Evolutionary conservation across 768 basidiomycete species (phyloP), one percentile per base, ranked within the genome.

Genomic region (Phaeotremella skinneri): DNA sequence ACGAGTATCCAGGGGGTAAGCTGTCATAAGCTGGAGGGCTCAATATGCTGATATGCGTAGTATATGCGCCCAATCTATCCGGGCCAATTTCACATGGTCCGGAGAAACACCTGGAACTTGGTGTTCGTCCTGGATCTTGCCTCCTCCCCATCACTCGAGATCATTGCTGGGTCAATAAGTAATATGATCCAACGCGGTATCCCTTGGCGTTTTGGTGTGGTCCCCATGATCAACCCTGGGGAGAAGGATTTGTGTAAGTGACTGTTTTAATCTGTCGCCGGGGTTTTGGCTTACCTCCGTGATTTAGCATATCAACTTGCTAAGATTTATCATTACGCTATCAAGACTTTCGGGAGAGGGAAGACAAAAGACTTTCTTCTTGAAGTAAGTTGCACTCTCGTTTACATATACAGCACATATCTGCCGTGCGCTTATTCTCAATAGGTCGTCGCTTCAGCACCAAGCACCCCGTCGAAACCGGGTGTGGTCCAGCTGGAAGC

Each of bases 201-300:
- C 43, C 90, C 92, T 0, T 82, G 91, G 63, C 81, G 90, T 17
- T 91, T 92, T 74, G 94, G 94, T 13, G 72, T 97, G 48, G 90
- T 93, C 1, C 92, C 91, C 1, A 77, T 85, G 31, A 74, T 85
- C 2, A 84, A 86, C 4, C 39, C 30, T 56, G 81, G 76, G 0
- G 79, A 81, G 7, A 79, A 84, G 21, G 79, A 79, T 78, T 37
- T 62, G 3, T 66, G 65, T 68, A 41, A 59, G 61, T 62, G 11
- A 2, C n/a, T 5, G 20, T 32, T 45, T 25, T 43, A 39, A 30
- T 20, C 11, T 14, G 30, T 21, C 56, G 23, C 25, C 27, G 37
- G 39, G 20, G 49, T 6, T 23, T 11, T 43, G 49, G 16, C 43
- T 72, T 63, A 49, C n/a, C 23, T 23, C 25, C 27, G 29, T 32